phyloP scores from a whole-genome alignment of 345 rosid genomes.

The Hibiscus tridactylites region DNA sequence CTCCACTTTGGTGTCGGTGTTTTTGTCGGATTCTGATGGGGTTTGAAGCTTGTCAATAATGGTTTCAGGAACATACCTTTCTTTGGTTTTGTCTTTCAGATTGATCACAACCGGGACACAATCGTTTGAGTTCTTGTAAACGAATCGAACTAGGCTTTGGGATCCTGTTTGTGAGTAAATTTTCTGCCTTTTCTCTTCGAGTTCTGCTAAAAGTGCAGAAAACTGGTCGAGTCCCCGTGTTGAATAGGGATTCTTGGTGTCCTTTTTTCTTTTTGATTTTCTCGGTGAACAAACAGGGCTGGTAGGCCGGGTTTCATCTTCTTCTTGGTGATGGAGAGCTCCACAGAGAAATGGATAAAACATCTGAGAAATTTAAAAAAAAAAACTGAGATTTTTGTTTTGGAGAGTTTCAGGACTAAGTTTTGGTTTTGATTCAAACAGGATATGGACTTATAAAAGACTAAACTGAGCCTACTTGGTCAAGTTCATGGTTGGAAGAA shows the following conservation, averaged over 20 bases:
- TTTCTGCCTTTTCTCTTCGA: conserved; percentile 40
- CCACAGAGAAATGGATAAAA: conserved; percentile 33
- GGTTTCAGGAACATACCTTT: background rate
- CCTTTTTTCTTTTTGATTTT: conserved; percentile 24
- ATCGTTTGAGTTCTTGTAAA: conserved; percentile 24
- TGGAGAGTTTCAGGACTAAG: background rate
- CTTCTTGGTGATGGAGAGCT: conserved; percentile 14
- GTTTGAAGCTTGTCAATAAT: background rate
- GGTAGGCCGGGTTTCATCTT: conserved; percentile 16
- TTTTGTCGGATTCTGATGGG: conserved; percentile 10
- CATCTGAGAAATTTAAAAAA: conserved; percentile 9
- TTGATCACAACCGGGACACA: conserved; percentile 40
- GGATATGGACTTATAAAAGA: background rate
- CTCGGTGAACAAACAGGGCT: conserved; percentile 13
- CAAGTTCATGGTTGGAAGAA: conserved; percentile 4
- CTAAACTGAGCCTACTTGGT: background rate
- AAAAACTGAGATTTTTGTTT: background rate
- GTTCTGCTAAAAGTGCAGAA: conserved; percentile 42
- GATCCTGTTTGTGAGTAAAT: conserved; percentile 35
- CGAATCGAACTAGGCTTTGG: conserved; percentile 39
- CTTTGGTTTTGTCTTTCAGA: conserved; percentile 19
- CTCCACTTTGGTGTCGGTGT: background rate
- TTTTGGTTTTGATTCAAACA: background rate
- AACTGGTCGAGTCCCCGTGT: conserved; percentile 53
- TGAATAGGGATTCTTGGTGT: conserved; percentile 51